phyloP scores from a whole-genome alignment of 2,329 filamentous ascomycete genomes.

The Fusarium burgessii region DNA sequence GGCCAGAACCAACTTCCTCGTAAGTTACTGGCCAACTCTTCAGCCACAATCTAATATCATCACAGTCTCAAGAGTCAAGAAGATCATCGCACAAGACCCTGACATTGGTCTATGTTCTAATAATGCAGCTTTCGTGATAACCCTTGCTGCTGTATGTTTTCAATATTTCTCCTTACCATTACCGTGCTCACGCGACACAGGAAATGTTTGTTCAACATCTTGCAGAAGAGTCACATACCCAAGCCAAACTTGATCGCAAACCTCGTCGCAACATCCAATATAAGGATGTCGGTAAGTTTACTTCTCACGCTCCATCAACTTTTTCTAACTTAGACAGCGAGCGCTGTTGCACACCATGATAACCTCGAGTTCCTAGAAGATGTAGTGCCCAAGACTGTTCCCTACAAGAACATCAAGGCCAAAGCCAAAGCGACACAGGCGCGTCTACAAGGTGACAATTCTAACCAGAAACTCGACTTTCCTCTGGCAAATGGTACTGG shows the following conservation, averaged over 20 bases:
- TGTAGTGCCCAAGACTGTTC: slow-evolving; percentile 86
- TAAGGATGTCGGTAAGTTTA: slow-evolving; percentile 81
- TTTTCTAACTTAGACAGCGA: slow-evolving; percentile 65
- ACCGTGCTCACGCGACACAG: slow-evolving; percentile 55
- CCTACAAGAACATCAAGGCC: slow-evolving; percentile 83
- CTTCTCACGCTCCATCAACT: neutral
- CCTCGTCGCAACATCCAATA: slow-evolving; percentile 95
- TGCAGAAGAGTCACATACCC: slow-evolving; percentile 84
- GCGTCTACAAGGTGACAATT: slow-evolving; percentile 57
- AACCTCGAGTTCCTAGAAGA: slow-evolving; percentile 96
- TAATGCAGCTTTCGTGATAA: slow-evolving; percentile 94
- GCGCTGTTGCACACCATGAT: slow-evolving; percentile 87
- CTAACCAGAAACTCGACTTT: slow-evolving; percentile 41
- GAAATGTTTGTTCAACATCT: slow-evolving; percentile 98
- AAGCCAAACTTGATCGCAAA: slow-evolving; percentile 91
- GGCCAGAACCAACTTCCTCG: slow-evolving; percentile 87
- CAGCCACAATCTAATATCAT: slow-evolving; percentile 2
- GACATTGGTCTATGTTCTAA: slow-evolving; percentile 90
- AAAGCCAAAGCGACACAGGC: slow-evolving; percentile 64
- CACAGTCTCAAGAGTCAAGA: slow-evolving; percentile 92
- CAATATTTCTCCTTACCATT: neutral
- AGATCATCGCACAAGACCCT: slow-evolving; percentile 89
- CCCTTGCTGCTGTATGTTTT: slow-evolving; percentile 81
- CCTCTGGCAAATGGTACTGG: slow-evolving; percentile 46
- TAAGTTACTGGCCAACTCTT: slow-evolving; percentile 61